Conservation (phyloP, 2,329 filamentous ascomycete genomes). For the Fonsecaea monophora region DNA sequence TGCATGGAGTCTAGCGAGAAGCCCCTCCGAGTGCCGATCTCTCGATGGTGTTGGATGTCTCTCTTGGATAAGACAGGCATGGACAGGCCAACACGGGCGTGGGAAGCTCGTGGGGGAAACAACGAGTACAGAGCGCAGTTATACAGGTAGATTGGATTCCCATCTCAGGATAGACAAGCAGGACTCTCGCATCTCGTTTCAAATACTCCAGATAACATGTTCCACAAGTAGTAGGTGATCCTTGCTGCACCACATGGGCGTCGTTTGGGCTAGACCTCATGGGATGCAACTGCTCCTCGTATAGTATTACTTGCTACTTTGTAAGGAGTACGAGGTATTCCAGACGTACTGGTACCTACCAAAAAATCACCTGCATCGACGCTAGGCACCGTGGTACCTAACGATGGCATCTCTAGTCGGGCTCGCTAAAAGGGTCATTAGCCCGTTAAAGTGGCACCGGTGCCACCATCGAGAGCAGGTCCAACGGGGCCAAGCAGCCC, state of each 20-base stretch:
- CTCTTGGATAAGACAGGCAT: neutral
- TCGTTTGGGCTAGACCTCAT: neutral
- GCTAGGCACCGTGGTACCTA: neutral
- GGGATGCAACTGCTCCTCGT: neutral
- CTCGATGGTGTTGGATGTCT: neutral
- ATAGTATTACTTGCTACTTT: too few relatives aligned
- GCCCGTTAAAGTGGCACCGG: neutral
- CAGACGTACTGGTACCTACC: neutral
- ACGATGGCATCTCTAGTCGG: neutral
- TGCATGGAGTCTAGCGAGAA: conserved; percentile 1
- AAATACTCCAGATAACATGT: neutral
- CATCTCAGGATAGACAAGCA: neutral
- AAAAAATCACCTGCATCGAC: neutral
- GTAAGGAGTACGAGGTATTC: too few relatives aligned
- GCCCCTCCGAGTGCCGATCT: conserved; percentile 6
- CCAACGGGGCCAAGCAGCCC: conserved; percentile 12
- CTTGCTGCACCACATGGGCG: neutral
- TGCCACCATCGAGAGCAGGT: neutral
- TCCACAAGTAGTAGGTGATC: neutral
- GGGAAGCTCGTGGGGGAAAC: neutral
- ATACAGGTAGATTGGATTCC: neutral
- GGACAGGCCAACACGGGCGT: neutral
- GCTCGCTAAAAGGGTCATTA: neutral
- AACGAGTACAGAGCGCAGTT: too few relatives aligned
- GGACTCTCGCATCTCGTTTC: neutral